Evolutionary conservation across 257 asterid species (phyloP).

Genomic region (Echium plantagineum): DNA sequence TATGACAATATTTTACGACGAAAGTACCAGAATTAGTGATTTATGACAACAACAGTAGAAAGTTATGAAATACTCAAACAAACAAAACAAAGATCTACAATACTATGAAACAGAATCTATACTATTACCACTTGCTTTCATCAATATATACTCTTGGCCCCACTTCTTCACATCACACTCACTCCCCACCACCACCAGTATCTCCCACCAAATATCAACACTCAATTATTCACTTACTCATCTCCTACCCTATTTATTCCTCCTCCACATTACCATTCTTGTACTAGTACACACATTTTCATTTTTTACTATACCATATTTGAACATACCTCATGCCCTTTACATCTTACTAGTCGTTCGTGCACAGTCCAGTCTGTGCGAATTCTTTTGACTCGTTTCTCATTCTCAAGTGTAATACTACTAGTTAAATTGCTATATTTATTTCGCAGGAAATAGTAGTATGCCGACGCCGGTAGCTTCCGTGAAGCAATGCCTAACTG

Average conservation of each 20-base stretch:
- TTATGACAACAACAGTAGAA: neutral
- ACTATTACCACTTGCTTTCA: conserved; percentile 19
- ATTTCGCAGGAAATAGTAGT: conserved; percentile 1
- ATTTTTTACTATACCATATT: neutral
- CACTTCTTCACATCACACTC: conserved; percentile 27
- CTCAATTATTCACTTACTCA: conserved; percentile 20
- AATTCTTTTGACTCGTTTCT: no score
- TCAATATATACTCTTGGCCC: conserved; percentile 22
- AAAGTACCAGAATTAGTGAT: neutral
- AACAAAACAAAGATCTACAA: conserved; percentile 16
- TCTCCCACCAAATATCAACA: conserved; percentile 3
- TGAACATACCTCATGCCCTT: neutral
- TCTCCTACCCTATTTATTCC: conserved; percentile 9
- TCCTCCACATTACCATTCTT: neutral
- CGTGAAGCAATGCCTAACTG: conserved; percentile 83
- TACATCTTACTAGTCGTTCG: no score
- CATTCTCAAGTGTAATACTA: neutral
- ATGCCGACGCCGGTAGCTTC: conserved; percentile 87
- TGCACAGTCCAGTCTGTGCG: no score
- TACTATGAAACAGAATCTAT: conserved; percentile 16
- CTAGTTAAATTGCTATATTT: neutral
- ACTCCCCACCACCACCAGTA: conserved; percentile 20
- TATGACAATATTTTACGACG: no score
- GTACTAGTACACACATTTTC: neutral
- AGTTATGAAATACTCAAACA: conserved; percentile 11